phyloP scores from a whole-genome alignment of 164 flowering plant species.

The Magnolia kwangsiensis region DNA sequence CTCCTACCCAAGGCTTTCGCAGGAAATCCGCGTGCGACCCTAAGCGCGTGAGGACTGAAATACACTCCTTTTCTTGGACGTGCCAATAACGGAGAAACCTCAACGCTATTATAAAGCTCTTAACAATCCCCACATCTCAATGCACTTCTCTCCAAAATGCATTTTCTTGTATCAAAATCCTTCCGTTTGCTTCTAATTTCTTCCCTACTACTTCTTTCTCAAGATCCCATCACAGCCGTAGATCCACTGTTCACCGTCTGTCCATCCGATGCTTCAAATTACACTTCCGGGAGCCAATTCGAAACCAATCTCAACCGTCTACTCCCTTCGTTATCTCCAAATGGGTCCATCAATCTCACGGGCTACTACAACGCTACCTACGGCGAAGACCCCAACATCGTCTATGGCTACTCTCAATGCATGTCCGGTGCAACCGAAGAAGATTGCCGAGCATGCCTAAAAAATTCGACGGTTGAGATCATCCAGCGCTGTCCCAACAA shows the following conservation, averaged over 20 bases:
- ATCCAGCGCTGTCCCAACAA: constrained; percentile 17
- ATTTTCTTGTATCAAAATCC: not conserved
- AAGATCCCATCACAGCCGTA: not conserved
- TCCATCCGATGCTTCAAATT: not conserved
- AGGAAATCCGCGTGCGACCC: no score
- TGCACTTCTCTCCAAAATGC: not conserved
- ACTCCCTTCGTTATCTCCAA: constrained; percentile 10
- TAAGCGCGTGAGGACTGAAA: no score
- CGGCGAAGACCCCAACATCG: constrained; percentile 16
- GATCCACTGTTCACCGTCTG: not conserved
- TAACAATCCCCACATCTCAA: no score
- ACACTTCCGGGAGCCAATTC: constrained; percentile 9
- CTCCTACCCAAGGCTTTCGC: no score
- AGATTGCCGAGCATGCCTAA: constrained; percentile 17
- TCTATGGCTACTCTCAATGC: constrained; percentile 34
- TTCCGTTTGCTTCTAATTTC: not conserved
- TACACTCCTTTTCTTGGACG: no score
- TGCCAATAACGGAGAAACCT: no score
- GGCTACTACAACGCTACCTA: constrained; percentile 14
- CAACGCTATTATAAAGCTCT: no score
- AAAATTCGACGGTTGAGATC: constrained; percentile 12
- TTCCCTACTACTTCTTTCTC: not conserved
- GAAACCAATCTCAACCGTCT: constrained; percentile 20
- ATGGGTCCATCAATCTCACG: constrained; percentile 13
- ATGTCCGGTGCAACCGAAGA: constrained; percentile 6